Percentiles rank a stretch among this genome's conserved stretches.
These are phyloP conservation scores for Obelidium mucronatum DNA, from an alignment of 192 early-diverging fungal genomes.

Conservation along the genomic window DNA sequence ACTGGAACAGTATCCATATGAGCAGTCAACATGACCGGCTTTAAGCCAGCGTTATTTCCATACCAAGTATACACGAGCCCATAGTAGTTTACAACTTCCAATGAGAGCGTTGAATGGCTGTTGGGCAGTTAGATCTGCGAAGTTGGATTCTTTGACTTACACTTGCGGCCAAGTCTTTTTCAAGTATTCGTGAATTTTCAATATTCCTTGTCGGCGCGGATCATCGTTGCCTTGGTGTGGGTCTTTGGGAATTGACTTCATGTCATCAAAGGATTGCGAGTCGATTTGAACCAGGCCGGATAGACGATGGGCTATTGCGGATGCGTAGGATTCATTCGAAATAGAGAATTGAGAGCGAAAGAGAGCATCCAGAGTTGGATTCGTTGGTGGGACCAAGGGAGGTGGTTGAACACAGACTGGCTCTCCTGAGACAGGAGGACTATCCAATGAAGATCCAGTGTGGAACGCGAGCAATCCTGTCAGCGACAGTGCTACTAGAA, in stretches of 20 bases:
- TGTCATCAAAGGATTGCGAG: constrained; percentile 48
- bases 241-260: constrained; percentile 30
- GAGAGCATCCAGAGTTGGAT: constrained; percentile 22
- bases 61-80: constrained; percentile 49
- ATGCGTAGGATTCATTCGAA: constrained; percentile 26
- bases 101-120: constrained; percentile 33
- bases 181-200: constrained; percentile 26
- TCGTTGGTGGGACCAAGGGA: constrained; percentile 1
- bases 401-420: constrained; percentile 39
- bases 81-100: constrained; percentile 45
- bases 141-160: too few relatives aligned
- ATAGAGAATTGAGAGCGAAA: constrained; percentile 19
- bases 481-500: too few relatives aligned
- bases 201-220: constrained; percentile 20
- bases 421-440: too few relatives aligned
- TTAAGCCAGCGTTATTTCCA: constrained; percentile 29
- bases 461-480: too few relatives aligned
- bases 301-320: constrained; percentile 35
- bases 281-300: constrained; percentile 41
- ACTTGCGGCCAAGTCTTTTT: constrained; percentile 20
- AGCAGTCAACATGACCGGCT: constrained; percentile 42
- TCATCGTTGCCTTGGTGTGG: constrained; percentile 14
- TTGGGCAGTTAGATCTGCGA: too few relatives aligned
- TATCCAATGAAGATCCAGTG: too few relatives aligned
- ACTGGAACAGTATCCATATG: constrained; percentile 51